phyloP scores from a whole-genome alignment of 75 land plant genomes.

The Picea sitchensis region DNA sequence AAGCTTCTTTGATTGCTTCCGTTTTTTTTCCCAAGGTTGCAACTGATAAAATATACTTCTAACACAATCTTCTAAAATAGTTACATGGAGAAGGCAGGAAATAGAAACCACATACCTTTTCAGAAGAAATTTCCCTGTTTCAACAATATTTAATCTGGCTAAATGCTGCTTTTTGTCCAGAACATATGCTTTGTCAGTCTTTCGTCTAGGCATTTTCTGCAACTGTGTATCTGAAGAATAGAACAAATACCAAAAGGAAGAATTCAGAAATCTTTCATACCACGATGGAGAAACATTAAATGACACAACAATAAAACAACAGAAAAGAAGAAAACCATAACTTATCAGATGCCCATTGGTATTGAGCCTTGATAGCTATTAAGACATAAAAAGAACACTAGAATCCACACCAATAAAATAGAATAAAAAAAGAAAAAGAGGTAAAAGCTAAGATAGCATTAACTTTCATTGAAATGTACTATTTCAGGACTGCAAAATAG shows the following conservation, averaged over 20 bases:
- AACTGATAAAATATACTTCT: neutral
- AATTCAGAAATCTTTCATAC: neutral
- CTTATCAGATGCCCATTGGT: neutral
- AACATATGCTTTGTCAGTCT: constrained; percentile 91
- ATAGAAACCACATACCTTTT: constrained; percentile 55
- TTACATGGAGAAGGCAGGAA: too few species aligned
- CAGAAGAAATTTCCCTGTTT: constrained; percentile 87
- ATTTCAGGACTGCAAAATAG: neutral
- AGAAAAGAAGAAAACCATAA: neutral
- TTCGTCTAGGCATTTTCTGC: constrained; percentile 98
- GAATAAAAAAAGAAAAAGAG: neutral
- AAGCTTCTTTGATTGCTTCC: neutral
- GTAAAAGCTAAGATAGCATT: neutral
- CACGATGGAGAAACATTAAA: neutral
- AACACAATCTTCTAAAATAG: neutral
- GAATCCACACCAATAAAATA: neutral
- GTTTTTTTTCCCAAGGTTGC: neutral
- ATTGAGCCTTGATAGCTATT: neutral
- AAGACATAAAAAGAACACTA: neutral
- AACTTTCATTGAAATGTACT: neutral
- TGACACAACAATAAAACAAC: neutral
- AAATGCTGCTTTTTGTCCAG: constrained; percentile 84
- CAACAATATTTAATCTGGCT: constrained; percentile 67
- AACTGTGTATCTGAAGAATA: constrained; percentile 81
- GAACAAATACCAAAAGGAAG: constrained; percentile 1